phyloP scores from a whole-genome alignment of 2,329 filamentous ascomycete species.

The Phaeosphaeriaceae sp. region DNA sequence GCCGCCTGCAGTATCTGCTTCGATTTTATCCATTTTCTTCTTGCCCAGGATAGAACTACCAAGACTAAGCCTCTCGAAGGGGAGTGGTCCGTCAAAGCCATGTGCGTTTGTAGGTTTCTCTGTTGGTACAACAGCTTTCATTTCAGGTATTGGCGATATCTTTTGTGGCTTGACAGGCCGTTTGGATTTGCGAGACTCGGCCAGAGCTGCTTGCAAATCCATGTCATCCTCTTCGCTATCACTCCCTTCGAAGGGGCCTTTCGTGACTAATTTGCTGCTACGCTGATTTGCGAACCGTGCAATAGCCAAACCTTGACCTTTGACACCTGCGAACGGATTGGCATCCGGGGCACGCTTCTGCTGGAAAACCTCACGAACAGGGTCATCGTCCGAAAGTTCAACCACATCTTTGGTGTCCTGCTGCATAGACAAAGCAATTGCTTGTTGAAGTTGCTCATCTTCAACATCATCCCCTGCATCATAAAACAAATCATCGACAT shows the following conservation, averaged over 20 bases:
- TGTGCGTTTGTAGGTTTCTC: conserved; percentile 60
- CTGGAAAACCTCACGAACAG: conserved; percentile 55
- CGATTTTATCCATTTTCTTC: conserved; percentile 60
- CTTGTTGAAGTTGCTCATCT: conserved; percentile 77
- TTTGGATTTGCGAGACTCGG: conserved; percentile 68
- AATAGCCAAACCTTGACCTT: conserved; percentile 63
- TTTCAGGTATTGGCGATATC: conserved; percentile 30
- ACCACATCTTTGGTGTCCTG: conserved; percentile 64
- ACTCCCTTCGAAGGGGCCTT: conserved; percentile 49
- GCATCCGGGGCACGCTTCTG: conserved; percentile 52
- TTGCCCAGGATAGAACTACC: conserved; percentile 64
- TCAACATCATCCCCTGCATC: conserved; percentile 57
- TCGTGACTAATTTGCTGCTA: conserved; percentile 60
- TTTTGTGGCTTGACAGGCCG: conserved; percentile 42
- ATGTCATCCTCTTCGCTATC: conserved; percentile 75
- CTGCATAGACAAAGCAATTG: conserved; percentile 83
- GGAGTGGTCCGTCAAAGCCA: conserved; percentile 77
- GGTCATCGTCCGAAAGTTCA: conserved; percentile 48
- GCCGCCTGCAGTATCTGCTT: conserved; percentile 66
- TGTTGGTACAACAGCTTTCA: conserved; percentile 8
- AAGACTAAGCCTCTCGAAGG: conserved; percentile 82
- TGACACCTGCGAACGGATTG: conserved; percentile 49
- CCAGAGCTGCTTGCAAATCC: conserved; percentile 78
- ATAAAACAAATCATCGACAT: conserved; percentile 66
- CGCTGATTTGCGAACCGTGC: conserved; percentile 77